Evolutionary conservation across 1,139 yeast genomes (phyloP), one percentile per base, ranked within the genome.

Genomic region (Taiozyma onychis): DNA sequence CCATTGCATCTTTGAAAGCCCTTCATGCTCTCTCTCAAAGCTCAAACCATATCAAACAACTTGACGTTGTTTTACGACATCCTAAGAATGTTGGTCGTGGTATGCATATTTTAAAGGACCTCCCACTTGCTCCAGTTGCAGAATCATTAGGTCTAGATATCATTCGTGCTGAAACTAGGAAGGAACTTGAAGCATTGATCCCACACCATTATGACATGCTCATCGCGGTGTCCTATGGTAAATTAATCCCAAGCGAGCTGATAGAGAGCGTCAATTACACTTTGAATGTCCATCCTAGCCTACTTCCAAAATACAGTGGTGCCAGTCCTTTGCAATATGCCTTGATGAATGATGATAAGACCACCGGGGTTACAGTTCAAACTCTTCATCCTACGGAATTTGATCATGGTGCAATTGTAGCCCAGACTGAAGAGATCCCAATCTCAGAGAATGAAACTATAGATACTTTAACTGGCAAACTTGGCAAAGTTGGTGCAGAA

Each of bases 311-410:
- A 47, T 83, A 88, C 61, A 78, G 91, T 1, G 99, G 99, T 0
- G 83, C 98, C 0, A 85, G 97, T 2, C 99, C 99, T 0, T 70
- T 95, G 7, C 98, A 93, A 57, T 77, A 81, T 54, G 84, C 97
- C 0, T 66, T 95, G 26, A 67, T 90, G 60, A 80, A 86, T 55
- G 75, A 75, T 48, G 93, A 86, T 56, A 43, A 56, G 1, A 56
- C 51, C 30, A 85, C 98, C 0, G 99, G 99, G 0, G 96, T 89
- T 11, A 80, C 97, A 0, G 78, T 95, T 0, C 99, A 93, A 65
- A 88, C 96, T 0, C 67, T 93, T 21, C 97, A 93, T 64, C 97
- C 97, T 0, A 77, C 85, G 0, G 77, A 83, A 62, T 93, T 93
- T 61, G 99, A 93, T 60, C 75, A 72, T 44, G 99, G 99, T 1